Evolutionary conservation across 352 stramenopile species (phyloP), one percentile per base, ranked within the genome.

Genomic region (Phytophthora hibernalis): DNA sequence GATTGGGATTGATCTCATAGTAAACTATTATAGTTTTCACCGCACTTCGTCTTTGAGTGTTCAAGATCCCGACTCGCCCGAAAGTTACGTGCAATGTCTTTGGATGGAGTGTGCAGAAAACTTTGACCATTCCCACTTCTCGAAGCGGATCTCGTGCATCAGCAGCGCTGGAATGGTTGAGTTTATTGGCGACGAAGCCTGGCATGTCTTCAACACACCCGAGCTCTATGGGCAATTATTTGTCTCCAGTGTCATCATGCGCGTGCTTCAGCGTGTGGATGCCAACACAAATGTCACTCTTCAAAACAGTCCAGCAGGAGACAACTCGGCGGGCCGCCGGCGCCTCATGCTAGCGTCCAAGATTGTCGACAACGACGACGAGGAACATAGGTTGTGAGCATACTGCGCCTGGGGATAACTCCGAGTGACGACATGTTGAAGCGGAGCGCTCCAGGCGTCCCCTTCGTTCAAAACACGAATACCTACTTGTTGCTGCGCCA

Each of bases 91-190:
- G 26, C n/a, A n/a, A n/a, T n/a, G n/a, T n/a, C 43, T 67, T 82
- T 20, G 74, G 74, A 18, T 82, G 70, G 70, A 57, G 20, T 16
- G 61, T 71, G 22, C 62, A 68, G 44, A 58, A 61, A 13, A 47
- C 54, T 11, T 54, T 38, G 6, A 66, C 33, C 68, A 74, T 30
- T 82, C 78, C 47, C 74, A 80, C 50, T 76, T 82, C 11, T 72
- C 61, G 12, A 79, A 80, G 51, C 55, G 55, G 18, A 49, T 77
- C 15, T 15, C 55, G n/a, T 62, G 35, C 31, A 37, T 18, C 28
- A 49, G 64, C 26, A n/a, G 59, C 20, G 38, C 40, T 13, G 35
- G 42, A n/a, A 30, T 64, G 42, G 40, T 48, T 1, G 4, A 70
- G 10, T 42, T 57, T 3, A 61, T 82, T 20, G 37, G 56, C 5